Evolutionary conservation across 768 basidiomycete species (phyloP).

Genomic region (Psilocybe subaeruginosa): DNA sequence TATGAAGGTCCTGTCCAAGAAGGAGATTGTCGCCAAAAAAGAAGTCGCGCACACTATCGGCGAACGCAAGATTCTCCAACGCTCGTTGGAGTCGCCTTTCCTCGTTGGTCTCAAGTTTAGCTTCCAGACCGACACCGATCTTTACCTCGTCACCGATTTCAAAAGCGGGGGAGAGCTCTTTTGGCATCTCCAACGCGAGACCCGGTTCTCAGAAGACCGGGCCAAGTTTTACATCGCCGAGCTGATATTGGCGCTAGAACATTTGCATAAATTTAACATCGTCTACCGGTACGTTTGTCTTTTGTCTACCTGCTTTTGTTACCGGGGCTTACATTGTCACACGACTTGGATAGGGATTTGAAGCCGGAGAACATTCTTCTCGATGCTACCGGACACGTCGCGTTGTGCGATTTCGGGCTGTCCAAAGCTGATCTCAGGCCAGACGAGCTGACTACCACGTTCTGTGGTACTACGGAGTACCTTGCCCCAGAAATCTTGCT

Average conservation of each 20-base stretch:
- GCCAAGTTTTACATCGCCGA: conserved; percentile 98
- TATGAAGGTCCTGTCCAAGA: conserved; percentile 99
- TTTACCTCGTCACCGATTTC: conserved; percentile 98
- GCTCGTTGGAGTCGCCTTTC: conserved; percentile 92
- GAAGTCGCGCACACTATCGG: conserved; percentile 99
- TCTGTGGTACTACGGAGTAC: conserved; percentile 98
- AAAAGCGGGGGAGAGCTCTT: conserved; percentile 98
- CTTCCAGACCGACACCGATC: conserved; percentile 94
- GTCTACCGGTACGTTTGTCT: conserved; percentile 72
- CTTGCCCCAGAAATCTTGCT: conserved; percentile 98
- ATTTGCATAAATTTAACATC: conserved; percentile 97
- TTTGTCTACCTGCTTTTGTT: not conserved
- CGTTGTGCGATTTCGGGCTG: conserved; percentile 97
- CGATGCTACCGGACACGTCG: conserved; percentile 97
- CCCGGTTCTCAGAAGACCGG: conserved; percentile 89
- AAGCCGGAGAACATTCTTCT: conserved; percentile 99
- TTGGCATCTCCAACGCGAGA: conserved; percentile 97
- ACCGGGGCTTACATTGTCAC: not conserved
- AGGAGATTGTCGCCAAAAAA: conserved; percentile 98
- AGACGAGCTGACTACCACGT: conserved; percentile 97
- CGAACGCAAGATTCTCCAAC: conserved; percentile 97
- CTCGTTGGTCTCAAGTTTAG: conserved; percentile 97
- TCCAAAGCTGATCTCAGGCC: conserved; percentile 94
- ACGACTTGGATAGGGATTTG: conserved; percentile 63
- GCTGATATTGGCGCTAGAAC: conserved; percentile 91